Conservation (phyloP, 2,329 filamentous ascomycete genomes). For the Periglandula ipomoeae region DNA sequence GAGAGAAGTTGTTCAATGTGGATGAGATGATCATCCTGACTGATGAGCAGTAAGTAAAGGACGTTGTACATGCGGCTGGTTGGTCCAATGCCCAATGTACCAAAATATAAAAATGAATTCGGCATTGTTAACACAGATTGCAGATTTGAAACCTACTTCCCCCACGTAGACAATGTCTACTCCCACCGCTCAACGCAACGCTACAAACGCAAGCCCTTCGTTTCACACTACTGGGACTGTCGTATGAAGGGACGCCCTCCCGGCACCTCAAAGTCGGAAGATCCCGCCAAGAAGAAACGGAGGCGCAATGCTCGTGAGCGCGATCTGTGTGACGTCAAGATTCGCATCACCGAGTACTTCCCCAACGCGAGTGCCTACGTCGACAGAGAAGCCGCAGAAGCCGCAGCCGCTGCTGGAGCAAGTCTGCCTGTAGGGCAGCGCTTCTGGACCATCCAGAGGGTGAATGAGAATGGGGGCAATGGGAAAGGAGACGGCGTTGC, state of each 20-base stretch:
- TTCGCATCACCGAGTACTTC: constrained; percentile 76
- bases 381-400: constrained; percentile 17
- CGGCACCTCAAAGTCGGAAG: constrained; percentile 69
- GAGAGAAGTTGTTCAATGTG: constrained; percentile 65
- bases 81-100: too few species aligned
- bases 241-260: constrained; percentile 70
- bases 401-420: constrained; percentile 9
- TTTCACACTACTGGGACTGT: constrained; percentile 81
- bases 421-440: constrained; percentile 34
- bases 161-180: constrained; percentile 77
- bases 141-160: constrained; percentile 73
- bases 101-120: not conserved
- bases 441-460: constrained; percentile 67
- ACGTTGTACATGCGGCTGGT: not conserved
- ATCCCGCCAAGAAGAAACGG: constrained; percentile 74
- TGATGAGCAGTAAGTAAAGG: constrained; percentile 53
- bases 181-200: constrained; percentile 73
- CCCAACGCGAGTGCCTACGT: constrained; percentile 36
- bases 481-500: constrained; percentile 61
- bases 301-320: constrained; percentile 66
- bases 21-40: constrained; percentile 63
- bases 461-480: constrained; percentile 68
- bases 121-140: not conserved
- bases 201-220: constrained; percentile 74
- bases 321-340: constrained; percentile 79